Conservation (phyloP, 106 monocot genomes). For the Acorus gramineus region DNA sequence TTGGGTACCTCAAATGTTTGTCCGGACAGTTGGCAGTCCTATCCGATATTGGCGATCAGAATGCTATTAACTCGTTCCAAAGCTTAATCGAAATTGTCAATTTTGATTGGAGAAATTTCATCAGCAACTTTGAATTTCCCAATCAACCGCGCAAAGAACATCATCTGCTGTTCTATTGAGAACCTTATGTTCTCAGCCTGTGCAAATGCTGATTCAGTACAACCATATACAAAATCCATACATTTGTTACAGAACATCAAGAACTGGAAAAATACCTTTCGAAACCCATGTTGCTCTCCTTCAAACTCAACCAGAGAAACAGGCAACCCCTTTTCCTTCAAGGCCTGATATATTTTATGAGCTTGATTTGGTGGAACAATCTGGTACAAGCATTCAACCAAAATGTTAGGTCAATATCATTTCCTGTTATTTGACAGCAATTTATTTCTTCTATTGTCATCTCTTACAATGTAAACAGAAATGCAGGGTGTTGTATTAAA, state of each 20-base stretch:
- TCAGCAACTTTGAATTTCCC: slow-evolving; percentile 74
- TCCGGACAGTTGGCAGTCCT: too few relatives aligned
- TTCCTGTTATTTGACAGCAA: too few relatives aligned
- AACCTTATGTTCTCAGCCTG: slow-evolving; percentile 88
- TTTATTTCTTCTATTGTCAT: too few relatives aligned
- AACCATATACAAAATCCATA: not conserved
- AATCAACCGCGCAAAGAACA: slow-evolving; percentile 81
- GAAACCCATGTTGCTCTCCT: slow-evolving; percentile 94
- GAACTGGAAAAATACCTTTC: slow-evolving; percentile 41
- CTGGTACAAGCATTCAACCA: slow-evolving; percentile 13
- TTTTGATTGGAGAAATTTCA: slow-evolving; percentile 58
- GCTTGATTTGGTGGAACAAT: slow-evolving; percentile 84
- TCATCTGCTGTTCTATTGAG: slow-evolving; percentile 79
- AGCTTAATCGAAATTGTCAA: slow-evolving; percentile 64
- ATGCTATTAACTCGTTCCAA: too few relatives aligned
- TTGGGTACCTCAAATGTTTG: too few relatives aligned
- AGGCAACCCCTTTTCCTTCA: slow-evolving; percentile 76
- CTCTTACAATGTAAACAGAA: too few relatives aligned
- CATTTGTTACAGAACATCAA: not conserved
- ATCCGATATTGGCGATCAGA: too few relatives aligned
- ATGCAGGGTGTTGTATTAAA: too few relatives aligned
- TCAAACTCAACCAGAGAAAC: slow-evolving; percentile 86
- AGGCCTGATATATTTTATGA: slow-evolving; percentile 54
- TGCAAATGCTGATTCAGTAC: not conserved
- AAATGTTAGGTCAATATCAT: too few relatives aligned